Base-by-base conservation (phyloP, 2,329 filamentous ascomycete genomes). In the Dactylellina leptospora region DNA sequence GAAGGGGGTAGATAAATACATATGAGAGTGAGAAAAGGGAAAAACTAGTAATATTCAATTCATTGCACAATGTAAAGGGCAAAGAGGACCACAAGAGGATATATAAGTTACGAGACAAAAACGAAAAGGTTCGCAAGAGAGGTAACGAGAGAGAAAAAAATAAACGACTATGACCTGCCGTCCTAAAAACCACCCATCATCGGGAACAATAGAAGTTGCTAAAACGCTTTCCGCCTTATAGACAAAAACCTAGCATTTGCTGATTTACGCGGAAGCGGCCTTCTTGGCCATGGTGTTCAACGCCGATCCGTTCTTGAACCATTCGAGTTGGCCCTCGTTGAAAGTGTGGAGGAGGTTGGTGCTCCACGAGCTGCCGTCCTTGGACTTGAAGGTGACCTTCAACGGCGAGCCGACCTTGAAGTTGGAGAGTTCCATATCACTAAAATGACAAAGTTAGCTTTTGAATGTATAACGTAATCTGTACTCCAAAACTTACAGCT, bases 251-350 rank as follows among this genome's bases (percentile, higher is more conserved):
- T 8, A 16, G 5, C 36, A 3, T 16, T 28, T 58, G 20, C 16
- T 47, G 33, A 44, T 59, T 64, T 63, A 71, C 18, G 58, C 58
- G 45, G 66, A 71, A 40, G 63, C 55, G 18, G 68, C 68, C 68
- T 72, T 72, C 66, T 71, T 71, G 27, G 68, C 68, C 68, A 72
- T 72, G 53, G 68, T 72, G 88, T 99, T 99, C 76, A 99, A 86
- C 62, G 95, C 95, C 79, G 89, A 93, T 76, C 95, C 95, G 82
- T 97, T 96, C 86, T 92, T 93, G 87, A 99, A 99, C 95, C 95
- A 99, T 84, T 97, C 90, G 75, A 99, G 90, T 85, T 99, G 95
- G 77, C 90, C 88, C 81, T 92, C 92, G 86, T 99, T 99, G 89
- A 96, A 99, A 76, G 95, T 99, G 85, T 99, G 95, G 76, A 86